phyloP scores from a whole-genome alignment of 2,329 filamentous ascomycete species.

The Aspergillus sp. region DNA sequence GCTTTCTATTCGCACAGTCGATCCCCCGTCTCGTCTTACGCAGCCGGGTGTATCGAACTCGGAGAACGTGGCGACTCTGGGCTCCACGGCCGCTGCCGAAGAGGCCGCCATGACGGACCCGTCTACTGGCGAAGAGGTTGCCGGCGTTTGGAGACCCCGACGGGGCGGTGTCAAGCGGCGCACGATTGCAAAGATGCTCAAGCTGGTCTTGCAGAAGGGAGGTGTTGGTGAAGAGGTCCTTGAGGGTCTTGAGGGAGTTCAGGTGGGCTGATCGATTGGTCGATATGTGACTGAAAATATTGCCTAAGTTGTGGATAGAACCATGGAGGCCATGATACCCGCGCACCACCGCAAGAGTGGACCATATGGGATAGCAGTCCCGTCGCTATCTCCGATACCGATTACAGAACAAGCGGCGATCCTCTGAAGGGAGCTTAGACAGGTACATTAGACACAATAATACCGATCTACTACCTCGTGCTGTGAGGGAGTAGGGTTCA shows the following conservation, averaged over 20 bases:
- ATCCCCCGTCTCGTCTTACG: constrained; percentile 72
- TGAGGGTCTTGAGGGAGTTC: constrained; percentile 70
- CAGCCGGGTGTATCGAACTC: constrained; percentile 69
- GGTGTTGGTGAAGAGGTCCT: constrained; percentile 87
- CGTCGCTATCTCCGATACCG: too few relatives aligned
- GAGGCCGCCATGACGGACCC: constrained; percentile 47
- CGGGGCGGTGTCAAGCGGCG: constrained; percentile 78
- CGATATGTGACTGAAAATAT: neutral
- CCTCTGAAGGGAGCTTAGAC: too few relatives aligned
- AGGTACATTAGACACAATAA: too few relatives aligned
- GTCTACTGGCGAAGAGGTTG: constrained; percentile 59
- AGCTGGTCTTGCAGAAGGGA: constrained; percentile 72
- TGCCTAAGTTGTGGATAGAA: neutral
- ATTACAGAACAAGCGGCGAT: too few relatives aligned
- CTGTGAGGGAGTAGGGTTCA: too few relatives aligned
- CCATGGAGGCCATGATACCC: too few relatives aligned
- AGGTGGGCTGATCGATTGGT: constrained; percentile 55
- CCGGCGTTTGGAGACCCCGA: constrained; percentile 82
- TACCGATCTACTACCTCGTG: too few relatives aligned
- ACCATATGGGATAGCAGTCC: too few relatives aligned
- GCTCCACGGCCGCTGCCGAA: constrained; percentile 41
- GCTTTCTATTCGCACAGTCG: constrained; percentile 70
- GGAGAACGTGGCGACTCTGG: constrained; percentile 58
- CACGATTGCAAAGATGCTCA: constrained; percentile 72
- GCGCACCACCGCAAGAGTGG: too few relatives aligned